Evolutionary conservation across 257 asterid species (phyloP).

Genomic region (Nicotiana undulata): DNA sequence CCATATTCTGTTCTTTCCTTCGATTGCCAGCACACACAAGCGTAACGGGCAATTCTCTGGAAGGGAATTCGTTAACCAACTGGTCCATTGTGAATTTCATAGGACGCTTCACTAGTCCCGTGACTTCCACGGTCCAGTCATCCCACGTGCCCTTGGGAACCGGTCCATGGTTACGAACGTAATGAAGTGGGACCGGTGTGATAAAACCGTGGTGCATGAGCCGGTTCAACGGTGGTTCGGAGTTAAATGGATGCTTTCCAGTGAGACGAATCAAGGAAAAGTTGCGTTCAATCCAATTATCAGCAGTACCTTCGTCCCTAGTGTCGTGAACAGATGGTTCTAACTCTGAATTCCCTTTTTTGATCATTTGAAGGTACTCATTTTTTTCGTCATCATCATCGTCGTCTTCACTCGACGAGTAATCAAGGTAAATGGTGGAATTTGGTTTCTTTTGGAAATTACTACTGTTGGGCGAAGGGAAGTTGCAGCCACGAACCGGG

Average conservation of each 20-base stretch:
- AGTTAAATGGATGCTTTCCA: conserved; percentile 94
- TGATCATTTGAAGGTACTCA: conserved; percentile 20
- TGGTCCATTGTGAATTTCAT: conserved; percentile 57
- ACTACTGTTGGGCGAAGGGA: conserved; percentile 19
- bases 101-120: conserved; percentile 67
- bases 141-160: conserved; percentile 62
- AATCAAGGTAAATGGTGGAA: conserved; percentile 5
- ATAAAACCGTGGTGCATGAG: conserved; percentile 95
- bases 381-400: conserved; percentile 30
- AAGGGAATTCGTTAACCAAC: conserved; percentile 45
- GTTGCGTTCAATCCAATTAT: conserved; percentile 73
- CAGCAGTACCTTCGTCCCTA: conserved; percentile 66
- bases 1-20: conserved; percentile 91
- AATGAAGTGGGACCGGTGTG: conserved; percentile 92
- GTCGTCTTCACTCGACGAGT: conserved; percentile 42
- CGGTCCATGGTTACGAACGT: conserved; percentile 91
- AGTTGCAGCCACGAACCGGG: conserved; percentile 47
- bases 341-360: conserved; percentile 47
- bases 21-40: conserved; percentile 93
- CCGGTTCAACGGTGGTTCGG: conserved; percentile 70
- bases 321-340: conserved; percentile 60
- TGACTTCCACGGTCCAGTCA: conserved; percentile 72
- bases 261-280: conserved; percentile 78
- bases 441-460: conserved; percentile 9
- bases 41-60: conserved; percentile 55